Base-by-base conservation (phyloP, 140 eudicot species). In the Eryngium alpinum region DNA sequence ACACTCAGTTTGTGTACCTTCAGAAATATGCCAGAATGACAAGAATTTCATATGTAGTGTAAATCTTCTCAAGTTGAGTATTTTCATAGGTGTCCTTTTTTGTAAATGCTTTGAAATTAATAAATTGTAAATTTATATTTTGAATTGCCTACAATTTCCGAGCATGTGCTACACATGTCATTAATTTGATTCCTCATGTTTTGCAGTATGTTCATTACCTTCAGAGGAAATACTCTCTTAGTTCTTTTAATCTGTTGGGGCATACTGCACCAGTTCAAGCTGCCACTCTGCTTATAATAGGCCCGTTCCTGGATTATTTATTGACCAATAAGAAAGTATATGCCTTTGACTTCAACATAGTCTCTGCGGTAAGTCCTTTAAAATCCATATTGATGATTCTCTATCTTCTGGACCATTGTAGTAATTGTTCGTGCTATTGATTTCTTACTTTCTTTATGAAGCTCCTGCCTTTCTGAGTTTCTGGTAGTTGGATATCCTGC, bases 201-300 rank as follows among this genome's bases (percentile, higher is more conserved):
- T 22, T 91, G 87, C 96, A 94, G 98, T 94, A 86, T 66, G 97
- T 94, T 44, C 96, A 92, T 86, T 87, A 77, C 85, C 96, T 94
- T 62, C 98, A 94, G 82, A 81, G 94, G 84, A 94, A 94, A 88
- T 91, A 94, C 87, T 88, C 97, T 25, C 86, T 94, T 38, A 93
- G 94, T 74, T 94, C 98, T 77, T 94, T 94, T 89, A 86, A 90
- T 85, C 86, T 94, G 79, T 89, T 94, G 75, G 97, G 96, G 28
- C 97, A 92, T 78, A 94, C 98, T 71, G 98, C 98, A 29, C 98
- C 98, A 24, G 88, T 88, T 21, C 98, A 94, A 83, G 97, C 97
- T 80, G 92, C 90, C 81, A 90, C 98, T 43, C 83, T 94, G 81
- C 87, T 94, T 57, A 33, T 92, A 69, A 44, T 79, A 16, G 98